Evolutionary conservation across 331 rosid genomes (phyloP).

Genomic region (Phaseolus coccineus): DNA sequence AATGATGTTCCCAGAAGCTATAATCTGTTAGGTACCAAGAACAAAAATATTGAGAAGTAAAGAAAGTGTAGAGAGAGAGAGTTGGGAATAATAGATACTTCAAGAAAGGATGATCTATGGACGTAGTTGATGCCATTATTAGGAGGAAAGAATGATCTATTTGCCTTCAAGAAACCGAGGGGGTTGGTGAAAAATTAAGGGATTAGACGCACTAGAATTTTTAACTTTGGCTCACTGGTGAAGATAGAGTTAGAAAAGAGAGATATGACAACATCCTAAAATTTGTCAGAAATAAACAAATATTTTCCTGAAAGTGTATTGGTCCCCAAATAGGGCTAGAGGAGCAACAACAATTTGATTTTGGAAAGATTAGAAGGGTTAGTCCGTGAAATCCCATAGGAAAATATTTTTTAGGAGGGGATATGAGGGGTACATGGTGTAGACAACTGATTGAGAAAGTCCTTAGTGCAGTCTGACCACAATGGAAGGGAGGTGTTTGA

Average conservation of each 20-base stretch:
- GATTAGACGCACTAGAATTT: neutral
- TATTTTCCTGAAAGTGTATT: neutral
- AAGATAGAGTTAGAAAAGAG: conserved; percentile 8
- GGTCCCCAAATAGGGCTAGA: neutral
- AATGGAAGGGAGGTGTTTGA: neutral
- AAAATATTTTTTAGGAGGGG: neutral
- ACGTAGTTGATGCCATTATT: conserved; percentile 17
- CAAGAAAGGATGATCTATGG: neutral
- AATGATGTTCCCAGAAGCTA: neutral
- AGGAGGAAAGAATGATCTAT: conserved; percentile 22
- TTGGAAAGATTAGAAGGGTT: conserved; percentile 16
- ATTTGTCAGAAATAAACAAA: neutral
- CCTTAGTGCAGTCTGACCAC: neutral
- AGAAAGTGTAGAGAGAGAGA: neutral
- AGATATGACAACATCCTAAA: neutral
- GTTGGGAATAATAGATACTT: neutral
- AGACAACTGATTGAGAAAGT: neutral
- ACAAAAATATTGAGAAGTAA: neutral
- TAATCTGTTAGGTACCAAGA: too few relatives aligned
- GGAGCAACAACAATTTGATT: neutral
- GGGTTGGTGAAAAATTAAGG: conserved; percentile 13
- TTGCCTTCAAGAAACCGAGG: conserved; percentile 22
- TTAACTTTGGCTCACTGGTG: neutral
- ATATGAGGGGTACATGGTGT: neutral
- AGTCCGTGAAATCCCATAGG: conserved; percentile 6